Conservation (phyloP, 805 yeast species). For the Limtongia smithiae region DNA sequence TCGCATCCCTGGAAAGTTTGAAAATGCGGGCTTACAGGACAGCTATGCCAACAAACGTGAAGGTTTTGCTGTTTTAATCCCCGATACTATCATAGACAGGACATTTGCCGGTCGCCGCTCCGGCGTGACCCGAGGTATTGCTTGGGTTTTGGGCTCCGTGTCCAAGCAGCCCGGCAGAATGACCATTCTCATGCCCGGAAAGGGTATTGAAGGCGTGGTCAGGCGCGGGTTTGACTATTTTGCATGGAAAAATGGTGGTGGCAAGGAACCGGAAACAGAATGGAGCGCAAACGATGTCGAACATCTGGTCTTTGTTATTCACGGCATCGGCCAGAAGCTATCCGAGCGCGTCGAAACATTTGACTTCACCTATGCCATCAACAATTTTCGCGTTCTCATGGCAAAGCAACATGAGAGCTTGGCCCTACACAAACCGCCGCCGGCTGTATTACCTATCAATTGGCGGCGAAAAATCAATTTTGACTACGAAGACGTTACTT, state of each 20-base stretch:
- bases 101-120: slow-evolving; percentile 22
- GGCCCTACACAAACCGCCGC: slow-evolving; percentile 26
- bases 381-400: slow-evolving; percentile 38
- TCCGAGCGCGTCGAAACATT: slow-evolving; percentile 76
- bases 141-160: slow-evolving; percentile 23
- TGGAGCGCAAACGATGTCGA: slow-evolving; percentile 37
- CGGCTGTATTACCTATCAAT: slow-evolving; percentile 62
- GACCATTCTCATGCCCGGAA: slow-evolving; percentile 15
- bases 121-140: slow-evolving; percentile 15
- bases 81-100: slow-evolving; percentile 18
- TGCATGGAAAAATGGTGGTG: slow-evolving; percentile 29
- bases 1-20: slow-evolving; percentile 12
- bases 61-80: slow-evolving; percentile 20
- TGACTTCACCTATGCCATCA: slow-evolving; percentile 69
- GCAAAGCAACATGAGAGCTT: slow-evolving; percentile 30
- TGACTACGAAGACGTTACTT: slow-evolving; percentile 41
- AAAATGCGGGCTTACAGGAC: slow-evolving; percentile 3
- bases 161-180: slow-evolving; percentile 15
- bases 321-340: slow-evolving; percentile 90
- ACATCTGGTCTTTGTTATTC: slow-evolving; percentile 75
- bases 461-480: slow-evolving; percentile 69
- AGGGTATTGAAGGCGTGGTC: slow-evolving; percentile 24
- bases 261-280: slow-evolving; percentile 11
- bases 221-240: slow-evolving; percentile 37
- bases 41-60: slow-evolving; percentile 15